A percentile compares a stretch with the other conserved stretches of the same genome.
Conservation (phyloP, 169 alveolate species). For the Plasmodium vinckei region DNA sequence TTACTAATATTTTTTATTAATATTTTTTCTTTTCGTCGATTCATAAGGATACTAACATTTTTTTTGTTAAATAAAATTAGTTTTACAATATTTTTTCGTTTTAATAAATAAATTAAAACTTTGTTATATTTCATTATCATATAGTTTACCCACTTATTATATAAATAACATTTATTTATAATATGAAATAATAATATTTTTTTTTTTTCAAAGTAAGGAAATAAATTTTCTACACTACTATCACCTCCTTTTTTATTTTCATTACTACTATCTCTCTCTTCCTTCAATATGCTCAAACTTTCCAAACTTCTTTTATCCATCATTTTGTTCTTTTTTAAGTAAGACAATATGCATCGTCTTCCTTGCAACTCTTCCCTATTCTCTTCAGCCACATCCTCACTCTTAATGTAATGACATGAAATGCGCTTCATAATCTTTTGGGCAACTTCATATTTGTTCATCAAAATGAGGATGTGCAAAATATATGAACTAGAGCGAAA, state of each 20-base stretch:
- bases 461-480: slow-evolving; percentile 41
- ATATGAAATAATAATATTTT: slow-evolving; percentile 20
- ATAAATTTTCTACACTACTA: neutral
- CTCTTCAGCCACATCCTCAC: neutral
- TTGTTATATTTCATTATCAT: slow-evolving; percentile 40
- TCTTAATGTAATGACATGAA: neutral
- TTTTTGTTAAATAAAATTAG: slow-evolving; percentile 50
- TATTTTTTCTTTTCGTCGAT: slow-evolving; percentile 25
- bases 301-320: neutral
- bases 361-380: neutral
- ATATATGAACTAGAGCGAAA: slow-evolving; percentile 35
- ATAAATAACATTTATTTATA: slow-evolving; percentile 57
- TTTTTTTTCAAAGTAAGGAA: slow-evolving; percentile 1
- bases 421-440: slow-evolving; percentile 16
- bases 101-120: slow-evolving; percentile 19
- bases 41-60: slow-evolving; percentile 46
- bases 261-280: neutral
- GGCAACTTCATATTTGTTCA: slow-evolving; percentile 45
- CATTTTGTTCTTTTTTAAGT: neutral
- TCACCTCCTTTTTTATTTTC: neutral
- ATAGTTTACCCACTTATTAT: slow-evolving; percentile 53
- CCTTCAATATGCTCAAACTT: neutral
- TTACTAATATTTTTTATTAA: slow-evolving; percentile 14
- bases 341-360: neutral
- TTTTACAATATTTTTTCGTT: slow-evolving; percentile 46